Evolutionary conservation across 2,329 filamentous ascomycete species (phyloP), one percentile per base, ranked within the genome.

Genomic region (Thyridium curvatum): DNA sequence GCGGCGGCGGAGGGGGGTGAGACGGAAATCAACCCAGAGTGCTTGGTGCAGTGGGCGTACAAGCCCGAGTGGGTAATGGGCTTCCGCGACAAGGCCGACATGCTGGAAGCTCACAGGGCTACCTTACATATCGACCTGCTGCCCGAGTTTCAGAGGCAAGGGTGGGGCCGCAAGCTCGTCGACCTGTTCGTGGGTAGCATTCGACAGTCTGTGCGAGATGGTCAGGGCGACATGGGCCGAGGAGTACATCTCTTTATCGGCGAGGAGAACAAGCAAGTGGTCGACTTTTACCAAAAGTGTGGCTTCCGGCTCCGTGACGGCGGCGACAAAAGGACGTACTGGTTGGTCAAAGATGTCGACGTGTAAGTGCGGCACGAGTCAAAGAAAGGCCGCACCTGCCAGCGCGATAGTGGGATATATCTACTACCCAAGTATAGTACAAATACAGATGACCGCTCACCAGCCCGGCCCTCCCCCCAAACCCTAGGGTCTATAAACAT

Each of bases 121-220:
- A 72, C 67, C 41, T 61, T 73, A 68, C 70, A 73, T 52, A 68
- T 73, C 37, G 66, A 74, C 44, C 42, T 74, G 45, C 50, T 73
- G 40, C 58, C 58, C 18, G 49, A 41, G 41, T 66, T 51, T 47
- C 66, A 69, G 55, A 58, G 59, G 0, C 42, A 51, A 18, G 69
- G 69, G 2, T 72, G 67, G 67, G 69, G 70, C 4, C 50, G 59
- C 40, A 53, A 53, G 55, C 39, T 68, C 55, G 54, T 69, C 35
- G 60, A 62, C 33, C 42, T 35, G 42, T 69, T 71, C 44, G 55
- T 69, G n/a, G 56, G 55, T 39, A 61, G 58, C 30, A 54, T 71
- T 37, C 49, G 32, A 50, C 40, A 36, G 41, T 45, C 43, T 16
- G 44, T 30, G 31, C 43, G 35, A 14, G 34, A 36, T 33, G 29